These are phyloP conservation scores for Hypomontagnella submonticulosa DNA, from an alignment of 495 filamentous ascomycete species.

Conservation along the genomic window DNA sequence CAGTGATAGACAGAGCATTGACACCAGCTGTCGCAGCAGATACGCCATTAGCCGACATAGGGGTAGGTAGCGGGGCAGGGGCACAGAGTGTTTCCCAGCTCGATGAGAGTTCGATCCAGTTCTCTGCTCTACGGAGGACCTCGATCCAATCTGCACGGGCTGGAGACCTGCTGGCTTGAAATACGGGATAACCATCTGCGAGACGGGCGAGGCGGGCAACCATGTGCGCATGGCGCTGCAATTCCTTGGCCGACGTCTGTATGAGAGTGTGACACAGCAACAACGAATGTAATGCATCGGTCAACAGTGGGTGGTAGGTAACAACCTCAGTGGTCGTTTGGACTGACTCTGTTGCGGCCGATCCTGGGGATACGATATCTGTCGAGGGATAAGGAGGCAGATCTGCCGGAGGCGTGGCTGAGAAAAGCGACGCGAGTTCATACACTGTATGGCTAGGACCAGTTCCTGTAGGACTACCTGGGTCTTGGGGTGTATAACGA, in stretches of 20 bases:
- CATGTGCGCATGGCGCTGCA: constrained; percentile 81
- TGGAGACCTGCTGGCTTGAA: constrained; percentile 76
- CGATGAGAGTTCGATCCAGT: constrained; percentile 70
- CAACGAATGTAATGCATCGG: constrained; percentile 78
- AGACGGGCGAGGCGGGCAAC: constrained; percentile 77
- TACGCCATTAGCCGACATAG: constrained; percentile 45
- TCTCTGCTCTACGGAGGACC: constrained; percentile 69
- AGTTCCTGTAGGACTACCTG: constrained; percentile 44
- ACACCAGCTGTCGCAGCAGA: constrained; percentile 31
- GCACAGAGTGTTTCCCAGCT: constrained; percentile 78
- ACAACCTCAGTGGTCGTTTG: constrained; percentile 69
- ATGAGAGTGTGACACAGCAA: constrained; percentile 77
- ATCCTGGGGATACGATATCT: constrained; percentile 44
- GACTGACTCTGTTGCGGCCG: constrained; percentile 33
- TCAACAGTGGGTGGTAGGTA: constrained; percentile 81
- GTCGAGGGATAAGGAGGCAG: constrained; percentile 67
- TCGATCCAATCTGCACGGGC: constrained; percentile 84
- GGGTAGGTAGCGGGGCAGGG: constrained; percentile 68
- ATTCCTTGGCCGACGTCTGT: constrained; percentile 77
- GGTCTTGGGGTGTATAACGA: constrained; percentile 43
- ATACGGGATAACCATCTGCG: constrained; percentile 81
- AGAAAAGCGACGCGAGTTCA: constrained; percentile 66
- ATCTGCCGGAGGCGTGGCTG: constrained; percentile 63
- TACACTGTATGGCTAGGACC: constrained; percentile 51
- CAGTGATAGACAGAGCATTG: constrained; percentile 35